These are phyloP conservation scores for Globisporangium takayamanum DNA, from an alignment of 352 stramenopile species.

Conservation along the genomic window DNA sequence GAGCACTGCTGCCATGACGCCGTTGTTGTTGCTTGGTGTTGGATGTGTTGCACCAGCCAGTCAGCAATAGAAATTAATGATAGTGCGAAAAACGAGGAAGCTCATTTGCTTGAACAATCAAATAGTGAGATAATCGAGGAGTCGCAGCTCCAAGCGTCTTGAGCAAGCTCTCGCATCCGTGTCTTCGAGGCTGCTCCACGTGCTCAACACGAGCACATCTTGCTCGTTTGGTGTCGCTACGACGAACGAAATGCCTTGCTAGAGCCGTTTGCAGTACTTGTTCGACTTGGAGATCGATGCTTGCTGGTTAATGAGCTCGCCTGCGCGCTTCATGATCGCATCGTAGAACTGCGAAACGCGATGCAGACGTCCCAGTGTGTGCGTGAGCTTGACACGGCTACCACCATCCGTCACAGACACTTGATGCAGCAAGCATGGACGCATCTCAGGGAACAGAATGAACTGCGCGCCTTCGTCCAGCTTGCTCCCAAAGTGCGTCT, in stretches of 20 bases:
- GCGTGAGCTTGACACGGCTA: not conserved
- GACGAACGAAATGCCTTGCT: not conserved
- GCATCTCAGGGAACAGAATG: conserved; percentile 57
- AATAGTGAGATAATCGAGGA: too few relatives aligned
- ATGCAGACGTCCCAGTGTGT: not conserved
- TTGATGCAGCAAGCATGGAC: not conserved
- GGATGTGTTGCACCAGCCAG: too few relatives aligned
- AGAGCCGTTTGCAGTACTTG: conserved; percentile 48
- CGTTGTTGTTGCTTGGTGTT: too few relatives aligned
- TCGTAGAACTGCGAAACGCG: conserved; percentile 40
- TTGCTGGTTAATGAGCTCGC: conserved; percentile 63
- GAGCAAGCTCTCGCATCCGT: too few relatives aligned
- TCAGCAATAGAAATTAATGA: too few relatives aligned
- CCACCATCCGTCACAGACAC: too few relatives aligned
- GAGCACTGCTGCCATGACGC: too few relatives aligned
- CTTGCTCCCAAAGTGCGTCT: conserved; percentile 59
- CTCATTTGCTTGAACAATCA: too few relatives aligned
- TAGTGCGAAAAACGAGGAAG: too few relatives aligned
- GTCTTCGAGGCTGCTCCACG: too few relatives aligned
- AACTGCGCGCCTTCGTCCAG: conserved; percentile 56
- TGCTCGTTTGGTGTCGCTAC: too few relatives aligned
- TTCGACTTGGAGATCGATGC: conserved; percentile 31
- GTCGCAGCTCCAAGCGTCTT: too few relatives aligned
- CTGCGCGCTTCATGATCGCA: conserved; percentile 42
- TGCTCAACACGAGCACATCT: not conserved